A percentile compares a stretch with the other conserved stretches of the same genome.
These are phyloP conservation scores for Fonsecaea monophora DNA, from an alignment of 2,329 filamentous ascomycete genomes.

Conservation along the genomic window DNA sequence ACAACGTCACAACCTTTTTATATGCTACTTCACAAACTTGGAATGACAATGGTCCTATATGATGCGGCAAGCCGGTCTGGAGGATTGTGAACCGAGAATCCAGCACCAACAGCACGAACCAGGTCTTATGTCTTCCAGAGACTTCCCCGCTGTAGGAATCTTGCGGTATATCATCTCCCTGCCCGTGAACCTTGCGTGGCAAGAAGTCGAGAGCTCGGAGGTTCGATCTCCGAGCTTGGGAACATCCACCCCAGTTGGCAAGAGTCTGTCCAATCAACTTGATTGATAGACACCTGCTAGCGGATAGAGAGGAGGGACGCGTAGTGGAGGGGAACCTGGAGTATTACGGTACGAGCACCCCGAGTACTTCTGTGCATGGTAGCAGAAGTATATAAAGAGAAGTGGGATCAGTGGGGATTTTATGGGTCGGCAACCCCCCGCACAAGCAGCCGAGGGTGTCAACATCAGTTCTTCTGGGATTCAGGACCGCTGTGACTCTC, in stretches of 20 bases:
- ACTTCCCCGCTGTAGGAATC: neutral
- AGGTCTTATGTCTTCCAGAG: neutral
- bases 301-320: too few species aligned
- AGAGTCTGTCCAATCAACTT: neutral
- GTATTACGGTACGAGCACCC: neutral
- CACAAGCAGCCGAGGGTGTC: neutral
- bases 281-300: neutral
- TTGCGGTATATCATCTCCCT: neutral
- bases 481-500: neutral
- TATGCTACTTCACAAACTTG: neutral
- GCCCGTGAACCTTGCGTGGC: neutral
- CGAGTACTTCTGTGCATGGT: too few species aligned
- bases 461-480: neutral
- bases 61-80: neutral
- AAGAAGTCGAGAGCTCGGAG: neutral
- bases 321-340: neutral
- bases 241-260: neutral
- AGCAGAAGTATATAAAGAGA: too few species aligned
- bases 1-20: neutral
- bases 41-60: neutral
- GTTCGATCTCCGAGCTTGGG: neutral
- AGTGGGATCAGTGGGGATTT: neutral
- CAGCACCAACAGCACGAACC: neutral
- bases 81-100: neutral
- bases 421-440: neutral